These are phyloP conservation scores for Diaporthe aspalathi DNA, from an alignment of 2,329 filamentous ascomycete species.

Conservation along the genomic window DNA sequence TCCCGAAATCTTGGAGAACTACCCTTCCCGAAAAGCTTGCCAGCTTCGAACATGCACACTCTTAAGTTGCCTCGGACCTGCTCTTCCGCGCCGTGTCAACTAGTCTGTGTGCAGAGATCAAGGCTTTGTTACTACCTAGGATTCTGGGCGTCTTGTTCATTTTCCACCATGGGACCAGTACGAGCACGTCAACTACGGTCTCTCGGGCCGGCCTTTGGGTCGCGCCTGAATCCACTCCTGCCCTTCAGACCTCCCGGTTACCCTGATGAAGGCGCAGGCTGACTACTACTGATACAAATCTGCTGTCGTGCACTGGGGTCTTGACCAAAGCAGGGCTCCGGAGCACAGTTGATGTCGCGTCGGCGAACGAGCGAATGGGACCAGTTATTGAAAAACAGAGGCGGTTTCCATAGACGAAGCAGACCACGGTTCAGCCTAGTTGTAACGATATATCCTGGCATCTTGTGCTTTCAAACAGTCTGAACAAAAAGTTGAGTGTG, in stretches of 20 bases:
- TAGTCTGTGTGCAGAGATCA: conserved; percentile 95
- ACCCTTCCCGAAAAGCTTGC: not conserved
- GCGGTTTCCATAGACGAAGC: not conserved
- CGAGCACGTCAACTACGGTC: conserved; percentile 49
- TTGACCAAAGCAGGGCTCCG: not conserved
- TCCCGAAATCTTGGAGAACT: not conserved
- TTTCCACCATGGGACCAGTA: conserved; percentile 47
- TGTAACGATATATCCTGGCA: not conserved
- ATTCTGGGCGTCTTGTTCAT: conserved; percentile 63
- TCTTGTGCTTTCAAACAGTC: not conserved
- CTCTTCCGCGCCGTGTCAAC: conserved; percentile 88
- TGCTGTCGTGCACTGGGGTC: not conserved
- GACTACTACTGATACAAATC: conserved; percentile 36
- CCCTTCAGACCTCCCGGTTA: conserved; percentile 43
- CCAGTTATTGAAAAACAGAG: not conserved
- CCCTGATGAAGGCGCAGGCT: conserved; percentile 37
- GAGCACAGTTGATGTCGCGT: not conserved
- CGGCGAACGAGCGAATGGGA: not conserved
- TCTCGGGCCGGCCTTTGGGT: conserved; percentile 40
- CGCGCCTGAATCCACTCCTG: conserved; percentile 43
- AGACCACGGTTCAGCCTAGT: not conserved
- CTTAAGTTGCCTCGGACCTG: conserved; percentile 92
- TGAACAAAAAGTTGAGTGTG: not conserved
- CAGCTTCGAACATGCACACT: conserved; percentile 74
- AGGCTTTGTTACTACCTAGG: conserved; percentile 56